Conservation (phyloP, 768 basidiomycete species). For the Leucocoprinus leucothites region DNA sequence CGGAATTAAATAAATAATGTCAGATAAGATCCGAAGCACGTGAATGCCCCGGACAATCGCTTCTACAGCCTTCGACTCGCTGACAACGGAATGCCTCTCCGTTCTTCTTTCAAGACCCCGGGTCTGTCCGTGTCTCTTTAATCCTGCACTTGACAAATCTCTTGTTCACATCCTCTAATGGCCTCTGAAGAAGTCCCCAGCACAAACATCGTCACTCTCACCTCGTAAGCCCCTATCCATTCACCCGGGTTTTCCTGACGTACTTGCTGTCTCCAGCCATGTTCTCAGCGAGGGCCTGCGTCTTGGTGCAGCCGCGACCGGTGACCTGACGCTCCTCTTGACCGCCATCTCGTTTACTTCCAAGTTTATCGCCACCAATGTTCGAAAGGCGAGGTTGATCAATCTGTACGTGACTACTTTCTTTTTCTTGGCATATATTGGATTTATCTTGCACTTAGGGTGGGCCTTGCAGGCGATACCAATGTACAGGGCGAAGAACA, state of each 20-base stretch:
- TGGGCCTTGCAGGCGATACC: conserved; percentile 93
- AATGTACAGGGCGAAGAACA: conserved; percentile 99
- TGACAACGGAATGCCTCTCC: conserved; percentile 4
- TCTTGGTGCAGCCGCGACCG: conserved; percentile 79
- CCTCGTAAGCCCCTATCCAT: conserved; percentile 53
- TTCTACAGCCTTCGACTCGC: neutral
- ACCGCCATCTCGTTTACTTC: conserved; percentile 95
- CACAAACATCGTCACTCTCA: conserved; percentile 91
- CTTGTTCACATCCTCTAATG: conserved; percentile 26
- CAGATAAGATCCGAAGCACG: conserved; percentile 28
- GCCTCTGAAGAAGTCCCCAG: conserved; percentile 65
- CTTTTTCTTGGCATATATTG: neutral
- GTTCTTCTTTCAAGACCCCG: neutral
- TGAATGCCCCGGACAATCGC: conserved; percentile 19
- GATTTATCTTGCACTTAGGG: conserved; percentile 42
- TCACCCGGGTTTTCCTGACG: conserved; percentile 5
- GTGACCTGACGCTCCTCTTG: conserved; percentile 91
- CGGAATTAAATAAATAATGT: conserved; percentile 14
- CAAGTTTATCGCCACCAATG: conserved; percentile 98
- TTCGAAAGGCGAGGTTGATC: conserved; percentile 94
- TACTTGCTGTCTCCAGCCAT: conserved; percentile 37
- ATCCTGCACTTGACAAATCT: no score
- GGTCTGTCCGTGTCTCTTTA: no score
- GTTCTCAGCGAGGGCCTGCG: conserved; percentile 84
- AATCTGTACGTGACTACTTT: conserved; percentile 68